phyloP scores from a whole-genome alignment of 805 yeast species.

The Sugiyamaella boreocaroliniensis region DNA sequence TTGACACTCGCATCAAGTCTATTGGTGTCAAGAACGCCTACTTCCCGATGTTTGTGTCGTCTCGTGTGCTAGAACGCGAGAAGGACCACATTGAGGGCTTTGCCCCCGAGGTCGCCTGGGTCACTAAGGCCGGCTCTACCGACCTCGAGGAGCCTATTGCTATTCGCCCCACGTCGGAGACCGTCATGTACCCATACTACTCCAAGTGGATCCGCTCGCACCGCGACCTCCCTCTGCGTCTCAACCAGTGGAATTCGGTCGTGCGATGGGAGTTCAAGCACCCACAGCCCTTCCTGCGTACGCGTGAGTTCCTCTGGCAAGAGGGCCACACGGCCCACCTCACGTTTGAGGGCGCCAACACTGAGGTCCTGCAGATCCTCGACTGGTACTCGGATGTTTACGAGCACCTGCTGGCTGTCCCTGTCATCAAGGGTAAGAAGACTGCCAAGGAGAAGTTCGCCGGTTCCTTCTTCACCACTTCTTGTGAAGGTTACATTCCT shows the following conservation, averaged over 20 bases:
- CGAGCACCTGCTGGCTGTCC: constrained; percentile 91
- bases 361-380: constrained; percentile 80
- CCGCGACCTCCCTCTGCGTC: constrained; percentile 91
- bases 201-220: constrained; percentile 98
- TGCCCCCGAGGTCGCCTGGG: constrained; percentile 99
- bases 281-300: constrained; percentile 98
- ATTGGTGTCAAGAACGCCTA: constrained; percentile 92
- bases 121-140: constrained; percentile 88
- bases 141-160: constrained; percentile 98
- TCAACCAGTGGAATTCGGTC: constrained; percentile 99
- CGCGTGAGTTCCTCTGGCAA: constrained; percentile 99
- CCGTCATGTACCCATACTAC: constrained; percentile 99
- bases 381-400: constrained; percentile 81
- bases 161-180: constrained; percentile 98
- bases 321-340: constrained; percentile 99
- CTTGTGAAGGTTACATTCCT: constrained; percentile 94
- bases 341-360: constrained; percentile 69
- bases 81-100: constrained; percentile 98
- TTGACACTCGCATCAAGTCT: constrained; percentile 70
- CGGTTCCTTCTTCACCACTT: constrained; percentile 93
- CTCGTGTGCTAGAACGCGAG: constrained; percentile 89
- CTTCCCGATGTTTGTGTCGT: constrained; percentile 97
- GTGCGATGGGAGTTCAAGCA: constrained; percentile 99
- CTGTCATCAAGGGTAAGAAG: constrained; percentile 90
- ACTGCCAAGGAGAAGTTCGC: constrained; percentile 98